phyloP scores from a whole-genome alignment of 1,139 yeast species.

The Candida sanyaensis region DNA sequence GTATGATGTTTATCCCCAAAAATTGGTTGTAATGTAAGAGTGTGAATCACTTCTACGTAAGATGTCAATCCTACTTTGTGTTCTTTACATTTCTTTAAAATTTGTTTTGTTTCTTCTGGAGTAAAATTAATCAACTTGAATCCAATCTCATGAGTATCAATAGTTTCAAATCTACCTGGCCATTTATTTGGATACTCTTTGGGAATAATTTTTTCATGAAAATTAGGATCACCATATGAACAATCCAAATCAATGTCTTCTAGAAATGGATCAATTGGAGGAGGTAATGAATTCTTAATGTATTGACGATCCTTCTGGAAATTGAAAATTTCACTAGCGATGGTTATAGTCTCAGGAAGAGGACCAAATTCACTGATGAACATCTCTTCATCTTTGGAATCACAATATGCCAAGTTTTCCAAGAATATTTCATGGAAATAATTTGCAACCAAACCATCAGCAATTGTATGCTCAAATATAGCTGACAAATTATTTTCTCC shows the following conservation, averaged over 20 bases:
- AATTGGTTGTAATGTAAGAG: conserved; percentile 31
- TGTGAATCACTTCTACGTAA: conserved; percentile 28
- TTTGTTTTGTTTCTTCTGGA: conserved; percentile 23
- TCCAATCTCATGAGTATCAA: conserved; percentile 20
- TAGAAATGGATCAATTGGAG: conserved; percentile 33
- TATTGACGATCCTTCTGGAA: conserved; percentile 19
- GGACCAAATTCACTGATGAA: conserved; percentile 17
- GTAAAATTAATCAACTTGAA: conserved; percentile 35
- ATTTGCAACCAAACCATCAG: conserved; percentile 45
- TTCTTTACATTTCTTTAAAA: conserved; percentile 30
- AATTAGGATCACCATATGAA: conserved; percentile 24
- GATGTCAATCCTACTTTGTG: conserved; percentile 38
- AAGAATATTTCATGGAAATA: conserved; percentile 40
- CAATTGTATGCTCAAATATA: conserved; percentile 42
- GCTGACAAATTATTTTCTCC: conserved; percentile 27
- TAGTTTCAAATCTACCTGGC: conserved; percentile 35
- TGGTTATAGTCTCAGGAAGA: conserved; percentile 3
- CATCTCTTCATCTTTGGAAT: conserved; percentile 10
- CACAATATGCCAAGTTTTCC: conserved; percentile 24
- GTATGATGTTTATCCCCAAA: conserved; percentile 26
- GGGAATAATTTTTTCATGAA: conserved; percentile 27
- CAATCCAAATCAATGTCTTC: conserved; percentile 28
- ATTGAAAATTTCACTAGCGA: conserved; percentile 21
- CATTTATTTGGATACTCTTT: conserved; percentile 25
- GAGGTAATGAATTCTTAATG: conserved; percentile 32